Conservation (phyloP, 2,329 filamentous ascomycete species). For the Periconia macrospinosa region DNA sequence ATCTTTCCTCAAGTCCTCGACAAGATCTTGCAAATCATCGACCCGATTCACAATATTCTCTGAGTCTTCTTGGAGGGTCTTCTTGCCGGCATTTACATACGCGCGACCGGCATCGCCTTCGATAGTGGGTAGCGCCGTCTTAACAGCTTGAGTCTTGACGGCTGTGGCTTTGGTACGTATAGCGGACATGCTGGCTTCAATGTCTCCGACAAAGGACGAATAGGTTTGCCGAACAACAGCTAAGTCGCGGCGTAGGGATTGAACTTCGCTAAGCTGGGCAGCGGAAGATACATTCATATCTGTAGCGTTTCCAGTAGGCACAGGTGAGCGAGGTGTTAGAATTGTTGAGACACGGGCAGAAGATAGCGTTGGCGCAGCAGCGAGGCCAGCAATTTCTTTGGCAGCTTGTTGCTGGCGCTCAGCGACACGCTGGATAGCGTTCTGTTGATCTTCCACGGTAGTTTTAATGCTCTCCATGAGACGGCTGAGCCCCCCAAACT, state of each 20-base stretch:
- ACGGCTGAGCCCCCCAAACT: constrained; percentile 75
- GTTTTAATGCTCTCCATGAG: constrained; percentile 86
- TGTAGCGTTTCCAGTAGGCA: constrained; percentile 19
- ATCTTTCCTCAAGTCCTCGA: constrained; percentile 96
- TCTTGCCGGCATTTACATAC: constrained; percentile 85
- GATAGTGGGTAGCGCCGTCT: constrained; percentile 69
- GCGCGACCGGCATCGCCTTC: constrained; percentile 79
- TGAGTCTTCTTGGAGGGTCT: constrained; percentile 81
- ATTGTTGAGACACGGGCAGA: constrained; percentile 40
- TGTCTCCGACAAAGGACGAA: constrained; percentile 84
- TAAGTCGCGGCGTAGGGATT: constrained; percentile 81
- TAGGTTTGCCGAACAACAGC: constrained; percentile 93
- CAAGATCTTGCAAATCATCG: constrained; percentile 94
- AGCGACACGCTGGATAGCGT: constrained; percentile 80
- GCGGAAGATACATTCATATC: constrained; percentile 46
- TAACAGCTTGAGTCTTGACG: constrained; percentile 75
- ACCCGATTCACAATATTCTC: constrained; percentile 89
- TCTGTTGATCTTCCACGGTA: constrained; percentile 79
- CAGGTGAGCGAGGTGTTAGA: constrained; percentile 31
- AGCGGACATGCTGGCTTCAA: constrained; percentile 82
- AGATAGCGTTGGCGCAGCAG: constrained; percentile 47
- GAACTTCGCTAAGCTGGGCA: constrained; percentile 74
- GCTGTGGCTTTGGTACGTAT: constrained; percentile 79
- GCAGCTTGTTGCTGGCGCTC: constrained; percentile 88
- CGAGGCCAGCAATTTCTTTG: constrained; percentile 77